Evolutionary conservation across 495 filamentous ascomycete genomes (phyloP), one percentile per base, ranked within the genome.

Genomic region (Penicillium steckii): DNA sequence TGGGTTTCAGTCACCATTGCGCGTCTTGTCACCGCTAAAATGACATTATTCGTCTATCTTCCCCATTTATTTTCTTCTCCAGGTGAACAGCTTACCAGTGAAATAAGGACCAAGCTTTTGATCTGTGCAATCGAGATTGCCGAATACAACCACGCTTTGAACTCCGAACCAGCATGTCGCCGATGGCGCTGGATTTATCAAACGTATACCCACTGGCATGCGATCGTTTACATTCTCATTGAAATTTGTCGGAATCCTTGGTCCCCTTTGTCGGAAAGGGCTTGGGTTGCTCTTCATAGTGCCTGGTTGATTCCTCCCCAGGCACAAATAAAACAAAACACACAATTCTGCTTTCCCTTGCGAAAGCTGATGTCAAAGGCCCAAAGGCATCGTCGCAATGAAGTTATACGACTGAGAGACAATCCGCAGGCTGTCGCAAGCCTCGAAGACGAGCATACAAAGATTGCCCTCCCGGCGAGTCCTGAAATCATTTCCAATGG

Each of bases 121-220:
- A 32, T 76, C 29, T 59, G 73, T 0, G 73, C 70, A 1, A 71
- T 85, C 37, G 78, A 82, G 43, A 70, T 82, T n/a, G 73, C 79
- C 3, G 74, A 82, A 61, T 76, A 80, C 56, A 82, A 82, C 33
- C 76, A 79, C 53, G 61, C 71, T 6, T 58, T 85, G 4, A 79
- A 83, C 53, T 56, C 68, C 1, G 71, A 80, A 33, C 62, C 63
- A 19, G 51, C 64, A n/a, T 75, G 68, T 25, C 68, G 72, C 3
- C 70, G 79, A 24, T 85, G 81, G 82, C 75, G 80, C 25, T 86
- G 83, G 83, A 56, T 80, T 23, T 84, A 70, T 57, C 73, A 80
- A 44, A 82, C 80, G 1, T 82, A 79, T 52, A 78, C 78, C 0
- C 82, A 85, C 44, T 86, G 83, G 83, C 74, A 85, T 60, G 73